Percentiles rank a stretch among this genome's conserved stretches.
phyloP scores from a whole-genome alignment of 225 moss, liverwort and hornwort species.

The Anthoceros angustus region DNA sequence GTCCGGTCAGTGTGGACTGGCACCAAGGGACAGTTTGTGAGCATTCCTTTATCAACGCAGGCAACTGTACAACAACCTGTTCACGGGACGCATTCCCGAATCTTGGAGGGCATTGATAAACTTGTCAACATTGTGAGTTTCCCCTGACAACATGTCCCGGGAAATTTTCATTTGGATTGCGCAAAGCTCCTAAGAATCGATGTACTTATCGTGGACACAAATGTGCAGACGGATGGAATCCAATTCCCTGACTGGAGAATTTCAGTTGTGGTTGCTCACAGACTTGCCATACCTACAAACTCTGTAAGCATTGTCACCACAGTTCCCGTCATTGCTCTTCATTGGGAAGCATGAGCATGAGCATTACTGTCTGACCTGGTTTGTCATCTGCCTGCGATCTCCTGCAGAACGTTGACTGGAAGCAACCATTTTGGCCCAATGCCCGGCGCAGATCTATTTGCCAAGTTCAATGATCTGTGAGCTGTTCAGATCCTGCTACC shows the following conservation, averaged over 20 bases:
- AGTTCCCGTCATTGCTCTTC: neutral
- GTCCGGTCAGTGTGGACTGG: neutral
- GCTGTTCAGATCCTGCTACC: neutral
- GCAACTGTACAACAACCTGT: constrained; percentile 6
- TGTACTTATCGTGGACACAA: neutral
- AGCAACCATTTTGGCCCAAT: neutral
- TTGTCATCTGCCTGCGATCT: neutral
- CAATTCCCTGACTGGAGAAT: neutral
- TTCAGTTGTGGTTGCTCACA: neutral
- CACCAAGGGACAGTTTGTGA: neutral
- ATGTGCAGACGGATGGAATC: neutral
- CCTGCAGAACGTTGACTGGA: neutral
- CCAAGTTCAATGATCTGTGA: neutral
- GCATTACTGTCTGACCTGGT: neutral
- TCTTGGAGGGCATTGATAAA: constrained; percentile 8
- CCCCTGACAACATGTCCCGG: neutral
- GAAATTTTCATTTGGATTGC: neutral
- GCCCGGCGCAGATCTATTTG: neutral
- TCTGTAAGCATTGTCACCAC: neutral
- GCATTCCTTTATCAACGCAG: constrained; percentile 5
- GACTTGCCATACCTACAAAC: neutral
- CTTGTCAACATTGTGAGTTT: constrained; percentile 8
- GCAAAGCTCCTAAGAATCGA: neutral
- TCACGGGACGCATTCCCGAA: constrained; percentile 15
- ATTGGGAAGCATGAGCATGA: neutral